These are phyloP conservation scores for Royoungia palumana DNA, from an alignment of 768 basidiomycete genomes.

Conservation along the genomic window DNA sequence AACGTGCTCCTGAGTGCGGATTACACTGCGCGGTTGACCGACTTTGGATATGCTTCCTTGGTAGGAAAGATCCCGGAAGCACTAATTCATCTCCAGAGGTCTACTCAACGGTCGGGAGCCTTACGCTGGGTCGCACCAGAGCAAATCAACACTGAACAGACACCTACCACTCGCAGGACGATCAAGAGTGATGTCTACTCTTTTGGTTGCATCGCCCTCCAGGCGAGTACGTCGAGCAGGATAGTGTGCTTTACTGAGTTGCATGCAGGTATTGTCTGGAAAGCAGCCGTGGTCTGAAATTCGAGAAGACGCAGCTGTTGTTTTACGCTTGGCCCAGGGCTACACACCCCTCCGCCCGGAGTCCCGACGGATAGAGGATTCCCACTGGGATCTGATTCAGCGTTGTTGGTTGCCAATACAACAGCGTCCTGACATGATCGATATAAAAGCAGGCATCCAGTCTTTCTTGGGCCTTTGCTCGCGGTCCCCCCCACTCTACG, in stretches of 20 bases:
- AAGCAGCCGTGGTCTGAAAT: background rate
- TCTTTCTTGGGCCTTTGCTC: background rate
- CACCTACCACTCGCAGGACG: background rate
- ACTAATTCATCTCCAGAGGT: background rate
- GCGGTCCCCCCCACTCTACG: background rate
- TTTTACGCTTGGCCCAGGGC: constrained; percentile 5
- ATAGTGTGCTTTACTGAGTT: background rate
- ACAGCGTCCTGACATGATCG: background rate
- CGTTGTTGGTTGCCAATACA: background rate
- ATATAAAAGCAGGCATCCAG: background rate
- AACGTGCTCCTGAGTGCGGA: constrained; percentile 7
- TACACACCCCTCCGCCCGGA: background rate
- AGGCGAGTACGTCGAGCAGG: constrained; percentile 6
- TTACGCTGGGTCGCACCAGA: constrained; percentile 43
- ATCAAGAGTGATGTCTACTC: background rate
- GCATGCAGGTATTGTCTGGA: background rate
- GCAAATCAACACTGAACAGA: constrained; percentile 11
- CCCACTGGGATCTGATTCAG: constrained; percentile 1
- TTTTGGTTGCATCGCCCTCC: constrained; percentile 27
- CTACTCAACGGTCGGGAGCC: constrained; percentile 33
- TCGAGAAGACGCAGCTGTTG: background rate
- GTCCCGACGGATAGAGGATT: background rate
- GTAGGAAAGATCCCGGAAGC: background rate
- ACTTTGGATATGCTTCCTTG: constrained; percentile 39
- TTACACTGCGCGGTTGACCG: constrained; percentile 37